Evolutionary conservation across 192 early-diverging fungal species (phyloP).

Genomic region (Radiomyces spectabilis): DNA sequence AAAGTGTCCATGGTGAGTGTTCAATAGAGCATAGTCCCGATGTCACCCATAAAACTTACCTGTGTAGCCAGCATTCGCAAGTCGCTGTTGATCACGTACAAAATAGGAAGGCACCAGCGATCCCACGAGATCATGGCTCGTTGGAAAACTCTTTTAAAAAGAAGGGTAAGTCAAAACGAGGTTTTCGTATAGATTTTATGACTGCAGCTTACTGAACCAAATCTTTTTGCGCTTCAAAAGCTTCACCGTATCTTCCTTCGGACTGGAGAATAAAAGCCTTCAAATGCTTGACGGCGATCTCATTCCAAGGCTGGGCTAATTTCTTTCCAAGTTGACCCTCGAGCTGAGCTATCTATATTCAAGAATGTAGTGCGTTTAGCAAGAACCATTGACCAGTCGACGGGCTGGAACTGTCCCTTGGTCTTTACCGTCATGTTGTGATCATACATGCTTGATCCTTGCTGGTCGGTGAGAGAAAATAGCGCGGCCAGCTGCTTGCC

Average conservation of each 20-base stretch:
- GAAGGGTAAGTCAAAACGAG: neutral
- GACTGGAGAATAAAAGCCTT: conserved; percentile 20
- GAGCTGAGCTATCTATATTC: conserved; percentile 9
- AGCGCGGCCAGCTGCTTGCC: conserved; percentile 10
- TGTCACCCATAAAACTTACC: conserved; percentile 21
- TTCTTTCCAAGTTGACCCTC: conserved; percentile 8
- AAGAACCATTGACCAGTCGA: no score
- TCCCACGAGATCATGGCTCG: conserved; percentile 34
- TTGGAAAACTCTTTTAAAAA: conserved; percentile 39
- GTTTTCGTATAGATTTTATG: neutral
- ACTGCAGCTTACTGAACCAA: conserved; percentile 34
- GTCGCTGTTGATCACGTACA: conserved; percentile 55
- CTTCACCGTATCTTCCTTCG: conserved; percentile 25
- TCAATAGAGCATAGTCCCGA: neutral
- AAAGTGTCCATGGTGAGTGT: neutral
- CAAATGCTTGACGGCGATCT: conserved; percentile 33
- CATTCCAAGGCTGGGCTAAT: conserved; percentile 37
- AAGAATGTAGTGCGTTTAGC: no score
- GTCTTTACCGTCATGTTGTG: conserved; percentile 6
- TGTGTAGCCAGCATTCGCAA: conserved; percentile 39
- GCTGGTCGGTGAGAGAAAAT: conserved; percentile 9
- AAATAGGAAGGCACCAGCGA: conserved; percentile 53
- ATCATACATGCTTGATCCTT: conserved; percentile 1
- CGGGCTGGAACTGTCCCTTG: no score
- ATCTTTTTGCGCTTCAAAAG: conserved; percentile 36